Conservation (phyloP, 1,284 basidiomycete genomes). For the Cryptococcus maquisensis region DNA sequence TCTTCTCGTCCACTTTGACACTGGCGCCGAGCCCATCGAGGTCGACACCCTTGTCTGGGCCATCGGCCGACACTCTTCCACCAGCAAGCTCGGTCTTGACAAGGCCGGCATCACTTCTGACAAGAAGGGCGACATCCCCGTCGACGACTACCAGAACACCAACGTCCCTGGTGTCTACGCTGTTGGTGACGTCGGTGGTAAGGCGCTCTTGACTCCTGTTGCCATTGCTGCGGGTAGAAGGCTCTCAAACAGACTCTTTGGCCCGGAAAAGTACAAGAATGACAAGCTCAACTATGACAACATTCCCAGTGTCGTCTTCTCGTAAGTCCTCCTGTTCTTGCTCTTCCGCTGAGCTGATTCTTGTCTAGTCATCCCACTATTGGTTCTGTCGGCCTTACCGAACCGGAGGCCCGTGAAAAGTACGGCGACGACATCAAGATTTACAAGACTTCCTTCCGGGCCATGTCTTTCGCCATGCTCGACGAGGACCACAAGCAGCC, state of each 20-base stretch:
- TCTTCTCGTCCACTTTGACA: slow-evolving; percentile 65
- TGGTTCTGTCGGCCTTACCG: slow-evolving; percentile 86
- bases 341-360: slow-evolving; percentile 1
- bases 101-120: slow-evolving; percentile 71
- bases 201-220: slow-evolving; percentile 91
- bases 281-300: slow-evolving; percentile 87
- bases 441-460: slow-evolving; percentile 72
- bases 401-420: slow-evolving; percentile 79
- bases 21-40: slow-evolving; percentile 67
- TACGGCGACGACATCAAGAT: slow-evolving; percentile 87
- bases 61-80: slow-evolving; percentile 82
- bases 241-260: slow-evolving; percentile 85
- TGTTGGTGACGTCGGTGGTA: slow-evolving; percentile 89
- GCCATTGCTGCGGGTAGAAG: slow-evolving; percentile 93
- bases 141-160: slow-evolving; percentile 88
- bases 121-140: slow-evolving; percentile 73
- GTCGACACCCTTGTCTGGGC: slow-evolving; percentile 92
- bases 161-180: slow-evolving; percentile 68
- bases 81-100: slow-evolving; percentile 72
- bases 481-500: slow-evolving; percentile 83
- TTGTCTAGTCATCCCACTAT: slow-evolving; percentile 75
- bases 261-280: slow-evolving; percentile 72
- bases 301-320: slow-evolving; percentile 92
- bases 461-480: slow-evolving; percentile 84
- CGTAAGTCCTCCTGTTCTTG: slow-evolving; percentile 55